Evolutionary conservation across 768 basidiomycete species (phyloP).

Genomic region (Lactarius tabidus): DNA sequence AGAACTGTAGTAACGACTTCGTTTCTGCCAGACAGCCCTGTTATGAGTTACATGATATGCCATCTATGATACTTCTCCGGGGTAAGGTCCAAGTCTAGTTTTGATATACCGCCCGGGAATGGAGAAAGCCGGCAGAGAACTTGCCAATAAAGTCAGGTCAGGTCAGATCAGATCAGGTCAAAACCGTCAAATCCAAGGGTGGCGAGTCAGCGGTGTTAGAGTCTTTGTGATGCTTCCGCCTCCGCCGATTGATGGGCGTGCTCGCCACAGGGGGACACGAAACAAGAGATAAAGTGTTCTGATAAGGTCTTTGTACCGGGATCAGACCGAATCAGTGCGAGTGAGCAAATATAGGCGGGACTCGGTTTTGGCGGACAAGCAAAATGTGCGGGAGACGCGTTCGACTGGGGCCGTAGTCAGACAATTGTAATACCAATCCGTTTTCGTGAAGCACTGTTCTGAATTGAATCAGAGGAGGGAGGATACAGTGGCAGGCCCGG

Average conservation of each 20-base stretch:
- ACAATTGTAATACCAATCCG: too few relatives aligned
- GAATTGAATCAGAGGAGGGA: too few relatives aligned
- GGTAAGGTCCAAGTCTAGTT: neutral
- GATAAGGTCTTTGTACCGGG: neutral
- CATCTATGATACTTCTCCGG: neutral
- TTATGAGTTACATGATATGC: neutral
- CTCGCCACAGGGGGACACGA: neutral
- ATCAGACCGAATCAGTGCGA: neutral
- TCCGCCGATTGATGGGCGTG: neutral
- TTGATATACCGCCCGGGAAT: neutral
- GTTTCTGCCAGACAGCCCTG: neutral
- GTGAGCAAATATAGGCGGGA: too few relatives aligned
- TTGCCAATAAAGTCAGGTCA: neutral
- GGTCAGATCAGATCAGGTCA: too few relatives aligned
- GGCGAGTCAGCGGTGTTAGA: neutral
- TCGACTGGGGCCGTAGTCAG: too few relatives aligned
- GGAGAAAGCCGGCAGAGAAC: neutral
- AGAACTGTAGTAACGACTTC: neutral
- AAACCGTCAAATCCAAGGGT: too few relatives aligned
- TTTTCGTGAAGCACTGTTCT: too few relatives aligned
- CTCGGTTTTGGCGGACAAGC: too few relatives aligned
- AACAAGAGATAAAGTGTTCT: neutral
- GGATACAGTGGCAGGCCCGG: too few relatives aligned
- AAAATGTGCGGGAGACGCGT: too few relatives aligned
- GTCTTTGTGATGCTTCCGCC: neutral